These are phyloP conservation scores for Penicillium turbatum DNA, from an alignment of 495 filamentous ascomycete genomes.

Conservation along the genomic window DNA sequence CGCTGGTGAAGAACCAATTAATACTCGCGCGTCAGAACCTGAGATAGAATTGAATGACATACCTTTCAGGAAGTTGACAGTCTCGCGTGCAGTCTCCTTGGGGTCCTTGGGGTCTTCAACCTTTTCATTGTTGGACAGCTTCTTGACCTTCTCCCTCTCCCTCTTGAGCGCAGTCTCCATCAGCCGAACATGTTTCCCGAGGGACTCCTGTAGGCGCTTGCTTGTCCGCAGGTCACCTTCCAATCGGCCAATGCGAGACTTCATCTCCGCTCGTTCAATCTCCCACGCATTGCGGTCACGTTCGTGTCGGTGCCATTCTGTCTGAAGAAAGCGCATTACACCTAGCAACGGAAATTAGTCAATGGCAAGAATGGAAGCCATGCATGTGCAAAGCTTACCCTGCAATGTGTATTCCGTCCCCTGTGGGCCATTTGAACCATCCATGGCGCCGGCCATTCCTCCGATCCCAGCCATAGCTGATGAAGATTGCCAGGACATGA, in stretches of 20 bases:
- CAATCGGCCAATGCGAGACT: constrained; percentile 90
- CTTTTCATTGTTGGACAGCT: constrained; percentile 43
- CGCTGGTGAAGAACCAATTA: constrained; percentile 21
- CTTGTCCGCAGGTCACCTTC: constrained; percentile 83
- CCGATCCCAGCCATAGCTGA: constrained; percentile 62
- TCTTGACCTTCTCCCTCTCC: constrained; percentile 54
- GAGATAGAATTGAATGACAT: constrained; percentile 1
- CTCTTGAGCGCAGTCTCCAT: constrained; percentile 85
- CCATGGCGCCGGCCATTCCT: constrained; percentile 53
- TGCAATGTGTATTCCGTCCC: constrained; percentile 98
- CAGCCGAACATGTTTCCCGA: constrained; percentile 85
- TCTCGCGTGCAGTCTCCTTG: constrained; percentile 45
- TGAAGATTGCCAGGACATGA: constrained; percentile 61
- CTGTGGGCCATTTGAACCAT: constrained; percentile 56
- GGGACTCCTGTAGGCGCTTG: constrained; percentile 78
- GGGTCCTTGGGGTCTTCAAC: constrained; percentile 41
- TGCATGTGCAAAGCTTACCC: constrained; percentile 51
- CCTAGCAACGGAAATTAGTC: constrained; percentile 46
- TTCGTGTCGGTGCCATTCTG: constrained; percentile 98
- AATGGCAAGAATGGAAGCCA: constrained; percentile 4
- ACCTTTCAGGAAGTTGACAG: constrained; percentile 41
- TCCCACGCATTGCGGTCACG: constrained; percentile 98
- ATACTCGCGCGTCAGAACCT: not conserved
- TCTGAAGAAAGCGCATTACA: constrained; percentile 98
- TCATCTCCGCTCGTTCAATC: constrained; percentile 99